Percentiles rank a stretch among this genome's conserved stretches.
phyloP scores from a whole-genome alignment of 345 rosid genomes.

The Chamaenerion angustifolium region DNA sequence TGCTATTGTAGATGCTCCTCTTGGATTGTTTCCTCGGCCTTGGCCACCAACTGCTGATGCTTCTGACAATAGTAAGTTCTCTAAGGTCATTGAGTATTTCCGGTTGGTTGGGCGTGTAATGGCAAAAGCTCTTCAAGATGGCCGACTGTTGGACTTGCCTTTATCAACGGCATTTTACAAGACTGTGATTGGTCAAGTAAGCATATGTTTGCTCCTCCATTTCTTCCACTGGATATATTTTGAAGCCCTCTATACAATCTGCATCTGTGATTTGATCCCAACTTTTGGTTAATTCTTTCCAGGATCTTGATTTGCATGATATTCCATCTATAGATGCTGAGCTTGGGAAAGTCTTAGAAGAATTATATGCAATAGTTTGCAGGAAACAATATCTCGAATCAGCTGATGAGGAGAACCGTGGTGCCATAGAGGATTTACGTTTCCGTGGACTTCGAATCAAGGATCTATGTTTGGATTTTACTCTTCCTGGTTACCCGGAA shows the following conservation, averaged over 20 bases:
- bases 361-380: conserved; percentile 56
- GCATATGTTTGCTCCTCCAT: conserved; percentile 5
- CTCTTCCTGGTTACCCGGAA: conserved; percentile 93
- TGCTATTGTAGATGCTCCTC: conserved; percentile 56
- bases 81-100: conserved; percentile 68
- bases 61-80: conserved; percentile 64
- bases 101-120: conserved; percentile 88
- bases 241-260: neutral
- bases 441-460: conserved; percentile 58
- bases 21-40: conserved; percentile 90
- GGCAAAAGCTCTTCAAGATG: conserved; percentile 99
- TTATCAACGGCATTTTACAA: conserved; percentile 74
- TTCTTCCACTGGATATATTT: neutral
- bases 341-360: conserved; percentile 82
- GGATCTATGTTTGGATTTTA: conserved; percentile 83
- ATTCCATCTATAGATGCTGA: conserved; percentile 67
- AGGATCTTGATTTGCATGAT: conserved; percentile 97
- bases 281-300: conserved; percentile 13
- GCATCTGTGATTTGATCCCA: neutral
- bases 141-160: conserved; percentile 84
- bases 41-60: conserved; percentile 66
- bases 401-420: conserved; percentile 16
- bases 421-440: conserved; percentile 26
- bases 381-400: conserved; percentile 68
- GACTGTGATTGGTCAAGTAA: conserved; percentile 84